Evolutionary conservation across 169 alveolate species (phyloP), one percentile per base, ranked within the genome.

Genomic region (Plasmodium gallinaceum): DNA sequence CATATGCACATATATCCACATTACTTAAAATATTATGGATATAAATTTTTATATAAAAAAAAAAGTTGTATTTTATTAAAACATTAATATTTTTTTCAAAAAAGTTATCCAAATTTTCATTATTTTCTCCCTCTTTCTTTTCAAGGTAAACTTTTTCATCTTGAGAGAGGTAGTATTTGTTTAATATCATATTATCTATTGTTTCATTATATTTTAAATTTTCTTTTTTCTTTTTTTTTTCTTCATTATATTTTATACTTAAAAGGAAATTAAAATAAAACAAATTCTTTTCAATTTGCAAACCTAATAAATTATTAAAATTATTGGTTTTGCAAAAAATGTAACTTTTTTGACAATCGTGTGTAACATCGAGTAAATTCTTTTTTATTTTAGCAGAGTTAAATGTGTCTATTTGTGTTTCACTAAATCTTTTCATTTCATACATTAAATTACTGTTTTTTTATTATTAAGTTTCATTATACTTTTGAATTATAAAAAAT

Each of bases 191-290:
- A 7, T 48, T 7, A 10, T 64, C 18, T 45, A 10, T 20, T 14
- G 7, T 24, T 8, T 14, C 69, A 3, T 16, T 16, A 12, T 18
- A 7, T 60, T 20, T 24, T 60, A 10, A 20, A 10, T 14, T 24
- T 60, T 65, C 48, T 64, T 18, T 16, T 32, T 48, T 32, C 37
- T 66, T 61, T 66, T 66, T 66, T 66, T 54, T 66, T 58, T 80
- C 76, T 68, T 80, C 68, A 51, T 80, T 80, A 80, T 70, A 80
- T 80, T 80, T 42, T 57, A 43, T 61, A 10, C 90, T 80, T 22
- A 80, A 58, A 70, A 52, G 8, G 18, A 80, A 66, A 68, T 80
- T 80, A 16, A 80, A 51, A 14, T 45, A 26, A 61, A 80, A 80
- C 8, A 80, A 32, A 5, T 80, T 80, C 22, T 80, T 80, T 68